Evolutionary conservation across 306 rosid genomes (phyloP).

Genomic region (Cucurbita argyrosperma): DNA sequence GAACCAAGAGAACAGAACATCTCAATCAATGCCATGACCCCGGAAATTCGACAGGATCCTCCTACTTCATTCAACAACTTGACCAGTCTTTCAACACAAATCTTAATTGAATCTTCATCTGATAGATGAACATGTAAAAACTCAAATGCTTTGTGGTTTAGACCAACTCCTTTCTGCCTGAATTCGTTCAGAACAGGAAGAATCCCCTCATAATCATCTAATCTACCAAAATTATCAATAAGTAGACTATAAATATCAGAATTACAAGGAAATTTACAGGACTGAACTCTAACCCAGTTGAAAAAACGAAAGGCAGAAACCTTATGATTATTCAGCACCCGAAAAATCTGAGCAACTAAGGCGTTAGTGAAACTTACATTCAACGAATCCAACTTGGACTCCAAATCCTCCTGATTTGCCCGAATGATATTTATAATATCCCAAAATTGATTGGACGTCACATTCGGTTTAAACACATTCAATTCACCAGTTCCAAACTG

Average conservation of each 20-base stretch:
- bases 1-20: slow-evolving; percentile 28
- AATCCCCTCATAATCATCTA: slow-evolving; percentile 45
- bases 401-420: slow-evolving; percentile 31
- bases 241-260: slow-evolving; percentile 32
- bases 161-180: slow-evolving; percentile 7
- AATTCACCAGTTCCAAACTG: neutral
- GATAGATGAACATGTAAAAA: slow-evolving; percentile 28
- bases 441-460: slow-evolving; percentile 19
- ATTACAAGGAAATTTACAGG: slow-evolving; percentile 16
- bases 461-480: slow-evolving; percentile 6
- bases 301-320: slow-evolving; percentile 41
- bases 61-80: slow-evolving; percentile 43
- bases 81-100: slow-evolving; percentile 20
- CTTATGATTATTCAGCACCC: slow-evolving; percentile 18
- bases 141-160: slow-evolving; percentile 33
- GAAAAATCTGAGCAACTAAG: slow-evolving; percentile 21
- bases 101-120: slow-evolving; percentile 16
- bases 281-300: slow-evolving; percentile 35
- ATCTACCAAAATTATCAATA: slow-evolving; percentile 48
- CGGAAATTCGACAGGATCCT: slow-evolving; percentile 38
- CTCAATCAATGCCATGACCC: slow-evolving; percentile 45
- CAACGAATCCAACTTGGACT: slow-evolving; percentile 23
- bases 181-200: slow-evolving; percentile 27
- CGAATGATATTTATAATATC: slow-evolving; percentile 30
- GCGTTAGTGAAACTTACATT: slow-evolving; percentile 25